Conservation (phyloP, 345 rosid species). For the Camelina neglecta region DNA sequence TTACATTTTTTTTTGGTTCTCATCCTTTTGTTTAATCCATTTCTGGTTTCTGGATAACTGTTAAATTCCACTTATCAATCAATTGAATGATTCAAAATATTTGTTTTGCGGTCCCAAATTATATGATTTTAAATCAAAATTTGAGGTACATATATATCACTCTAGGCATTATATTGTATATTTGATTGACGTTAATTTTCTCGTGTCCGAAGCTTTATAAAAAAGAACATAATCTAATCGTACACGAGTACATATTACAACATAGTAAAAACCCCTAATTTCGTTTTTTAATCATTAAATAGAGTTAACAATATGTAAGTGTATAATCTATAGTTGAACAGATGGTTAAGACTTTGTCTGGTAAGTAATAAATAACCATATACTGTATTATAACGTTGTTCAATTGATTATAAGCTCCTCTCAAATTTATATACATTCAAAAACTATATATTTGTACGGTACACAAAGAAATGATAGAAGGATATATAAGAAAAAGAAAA, state of each 20-base stretch:
- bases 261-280: neutral
- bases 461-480: slow-evolving; percentile 34
- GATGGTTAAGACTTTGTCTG: neutral
- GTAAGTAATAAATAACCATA: too few species aligned
- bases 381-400: too few species aligned
- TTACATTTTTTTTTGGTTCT: slow-evolving; percentile 27
- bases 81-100: neutral
- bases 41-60: slow-evolving; percentile 9
- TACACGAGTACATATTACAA: neutral
- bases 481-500: neutral
- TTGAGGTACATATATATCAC: neutral
- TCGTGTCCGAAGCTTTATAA: neutral
- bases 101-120: neutral
- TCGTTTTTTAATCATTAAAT: too few species aligned
- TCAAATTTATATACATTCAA: neutral
- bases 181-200: neutral
- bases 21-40: slow-evolving; percentile 10
- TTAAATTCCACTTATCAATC: neutral
- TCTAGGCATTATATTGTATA: neutral
- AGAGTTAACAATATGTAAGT: neutral
- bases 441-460: slow-evolving; percentile 32
- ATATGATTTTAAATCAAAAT: neutral
- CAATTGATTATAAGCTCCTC: neutral
- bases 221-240: neutral
- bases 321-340: neutral